phyloP scores from a whole-genome alignment of 441 rosid genomes.

The Gossypium schwendimanii region DNA sequence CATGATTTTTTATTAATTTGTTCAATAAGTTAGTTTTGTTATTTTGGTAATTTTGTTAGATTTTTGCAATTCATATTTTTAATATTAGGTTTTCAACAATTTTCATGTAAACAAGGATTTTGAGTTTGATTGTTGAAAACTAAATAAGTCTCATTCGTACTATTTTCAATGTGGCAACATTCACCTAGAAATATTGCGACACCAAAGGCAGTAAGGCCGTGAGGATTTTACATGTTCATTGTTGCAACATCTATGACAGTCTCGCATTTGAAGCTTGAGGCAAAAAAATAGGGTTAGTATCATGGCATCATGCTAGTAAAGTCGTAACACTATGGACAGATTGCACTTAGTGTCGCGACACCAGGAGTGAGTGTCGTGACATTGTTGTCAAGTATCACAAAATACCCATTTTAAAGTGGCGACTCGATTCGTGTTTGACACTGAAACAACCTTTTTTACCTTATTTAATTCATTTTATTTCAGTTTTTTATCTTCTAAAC shows the following conservation, averaged over 20 bases:
- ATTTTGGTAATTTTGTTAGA: too few species aligned
- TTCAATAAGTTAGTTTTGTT: too few species aligned
- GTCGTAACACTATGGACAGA: background rate
- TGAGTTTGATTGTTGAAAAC: too few species aligned
- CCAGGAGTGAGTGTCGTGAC: background rate
- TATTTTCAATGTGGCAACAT: too few species aligned
- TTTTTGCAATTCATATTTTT: too few species aligned
- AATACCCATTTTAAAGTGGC: background rate
- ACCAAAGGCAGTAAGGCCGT: background rate
- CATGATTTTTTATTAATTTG: too few species aligned
- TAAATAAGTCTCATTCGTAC: too few species aligned
- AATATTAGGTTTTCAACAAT: too few species aligned
- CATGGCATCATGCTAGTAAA: background rate
- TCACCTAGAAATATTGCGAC: background rate
- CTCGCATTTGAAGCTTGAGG: background rate
- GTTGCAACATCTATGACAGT: background rate
- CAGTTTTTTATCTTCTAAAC: background rate
- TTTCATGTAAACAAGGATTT: too few species aligned
- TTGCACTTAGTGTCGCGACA: background rate
- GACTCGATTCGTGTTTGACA: background rate
- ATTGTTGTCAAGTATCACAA: background rate
- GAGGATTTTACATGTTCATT: background rate
- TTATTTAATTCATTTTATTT: too few species aligned
- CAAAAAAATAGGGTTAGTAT: background rate
- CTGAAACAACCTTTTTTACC: background rate